Percentiles rank a stretch among this genome's conserved stretches.
These are phyloP conservation scores for Penicillium janthinellum DNA, from an alignment of 2,329 filamentous ascomycete species.

Conservation along the genomic window DNA sequence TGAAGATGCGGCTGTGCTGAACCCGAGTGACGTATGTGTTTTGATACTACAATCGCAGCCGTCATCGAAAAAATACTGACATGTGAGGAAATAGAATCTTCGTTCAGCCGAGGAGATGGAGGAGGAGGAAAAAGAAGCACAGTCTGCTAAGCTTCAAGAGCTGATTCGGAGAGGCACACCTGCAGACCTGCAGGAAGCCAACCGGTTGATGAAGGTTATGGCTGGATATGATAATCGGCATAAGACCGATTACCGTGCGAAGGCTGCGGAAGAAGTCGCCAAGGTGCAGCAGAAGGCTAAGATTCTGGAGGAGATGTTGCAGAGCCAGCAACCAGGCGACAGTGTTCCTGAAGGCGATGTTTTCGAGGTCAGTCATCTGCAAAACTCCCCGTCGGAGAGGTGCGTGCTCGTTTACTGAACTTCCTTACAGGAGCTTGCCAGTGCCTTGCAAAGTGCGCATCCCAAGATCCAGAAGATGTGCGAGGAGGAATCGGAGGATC, in stretches of 20 bases:
- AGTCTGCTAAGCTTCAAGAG: constrained; percentile 97
- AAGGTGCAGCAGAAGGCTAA: constrained; percentile 96
- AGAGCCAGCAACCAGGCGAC: constrained; percentile 79
- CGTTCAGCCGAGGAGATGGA: constrained; percentile 99
- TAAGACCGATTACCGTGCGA: constrained; percentile 97
- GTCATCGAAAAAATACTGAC: constrained; percentile 27
- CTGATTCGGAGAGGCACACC: constrained; percentile 89
- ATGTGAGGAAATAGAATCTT: constrained; percentile 65
- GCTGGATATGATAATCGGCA: constrained; percentile 92
- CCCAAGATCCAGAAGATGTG: constrained; percentile 99
- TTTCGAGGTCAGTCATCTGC: constrained; percentile 56
- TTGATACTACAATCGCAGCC: neutral
- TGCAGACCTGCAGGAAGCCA: constrained; percentile 93
- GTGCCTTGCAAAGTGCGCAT: constrained; percentile 86
- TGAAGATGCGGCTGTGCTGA: constrained; percentile 94
- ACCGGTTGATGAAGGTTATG: constrained; percentile 98
- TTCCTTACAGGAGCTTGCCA: constrained; percentile 71
- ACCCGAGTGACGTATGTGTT: constrained; percentile 87
- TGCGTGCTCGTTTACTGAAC: constrained; percentile 9
- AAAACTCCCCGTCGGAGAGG: neutral
- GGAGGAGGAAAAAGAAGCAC: constrained; percentile 89
- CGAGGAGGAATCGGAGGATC: constrained; percentile 95
- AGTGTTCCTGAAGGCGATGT: constrained; percentile 70
- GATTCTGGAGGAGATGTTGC: constrained; percentile 87
- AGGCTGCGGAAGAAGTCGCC: constrained; percentile 90